Conservation (phyloP, 352 stramenopile species). For the Paralagenidium karlingii region DNA sequence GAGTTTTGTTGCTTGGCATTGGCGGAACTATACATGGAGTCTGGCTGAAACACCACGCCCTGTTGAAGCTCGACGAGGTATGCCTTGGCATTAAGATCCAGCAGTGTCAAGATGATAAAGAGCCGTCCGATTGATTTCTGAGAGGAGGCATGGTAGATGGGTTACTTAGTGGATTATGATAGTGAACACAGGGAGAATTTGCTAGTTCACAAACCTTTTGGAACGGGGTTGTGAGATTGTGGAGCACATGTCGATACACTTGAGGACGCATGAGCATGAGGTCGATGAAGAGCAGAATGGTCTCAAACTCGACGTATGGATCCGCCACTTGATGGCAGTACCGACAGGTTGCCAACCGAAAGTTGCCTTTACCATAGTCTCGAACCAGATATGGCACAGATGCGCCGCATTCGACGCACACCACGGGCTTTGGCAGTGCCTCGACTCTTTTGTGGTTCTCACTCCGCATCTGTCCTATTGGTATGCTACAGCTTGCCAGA, state of each 20-base stretch:
- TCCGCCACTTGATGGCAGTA: conserved; percentile 63
- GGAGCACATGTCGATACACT: conserved; percentile 78
- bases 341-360: conserved; percentile 59
- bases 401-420: conserved; percentile 73
- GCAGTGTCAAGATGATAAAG: conserved; percentile 64
- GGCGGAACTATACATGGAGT: conserved; percentile 31
- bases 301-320: conserved; percentile 84
- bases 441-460: too few relatives aligned
- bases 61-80: conserved; percentile 58
- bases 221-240: conserved; percentile 48
- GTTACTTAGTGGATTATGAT: too few relatives aligned
- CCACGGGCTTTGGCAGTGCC: too few relatives aligned
- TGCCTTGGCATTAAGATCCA: conserved; percentile 80
- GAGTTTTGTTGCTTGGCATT: conserved; percentile 8
- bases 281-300: conserved; percentile 74
- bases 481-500: too few relatives aligned
- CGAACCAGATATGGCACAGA: conserved; percentile 47
- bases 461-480: too few relatives aligned
- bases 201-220: conserved; percentile 11
- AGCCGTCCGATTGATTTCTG: conserved; percentile 35
- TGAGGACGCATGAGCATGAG: conserved; percentile 74
- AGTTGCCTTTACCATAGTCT: conserved; percentile 79
- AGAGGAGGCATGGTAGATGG: too few relatives aligned
- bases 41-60: conserved; percentile 37
- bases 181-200: neutral